Conservation (phyloP, 331 rosid genomes). For the Rosa hybrid region DNA sequence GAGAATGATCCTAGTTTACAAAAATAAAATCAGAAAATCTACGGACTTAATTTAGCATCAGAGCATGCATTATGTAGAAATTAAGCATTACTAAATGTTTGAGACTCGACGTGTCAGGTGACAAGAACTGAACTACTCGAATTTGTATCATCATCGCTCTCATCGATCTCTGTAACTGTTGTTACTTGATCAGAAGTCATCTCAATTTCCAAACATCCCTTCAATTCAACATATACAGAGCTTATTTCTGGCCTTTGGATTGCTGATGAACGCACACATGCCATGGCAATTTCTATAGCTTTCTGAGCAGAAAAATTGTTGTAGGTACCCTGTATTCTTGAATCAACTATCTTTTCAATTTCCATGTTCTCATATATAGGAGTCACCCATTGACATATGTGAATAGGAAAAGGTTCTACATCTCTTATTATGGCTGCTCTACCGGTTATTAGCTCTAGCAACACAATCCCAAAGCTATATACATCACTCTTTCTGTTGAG, state of each 20-base stretch:
- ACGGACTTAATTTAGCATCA: too few relatives aligned
- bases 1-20: too few relatives aligned
- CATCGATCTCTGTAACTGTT: not conserved
- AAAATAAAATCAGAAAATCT: too few relatives aligned
- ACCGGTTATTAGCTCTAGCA: not conserved
- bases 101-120: too few relatives aligned
- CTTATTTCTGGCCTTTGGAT: not conserved
- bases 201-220: not conserved
- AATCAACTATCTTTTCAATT: not conserved
- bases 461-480: constrained; percentile 4
- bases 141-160: not conserved
- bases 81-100: too few relatives aligned
- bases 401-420: not conserved
- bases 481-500: not conserved
- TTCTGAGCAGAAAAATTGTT: not conserved
- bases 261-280: not conserved
- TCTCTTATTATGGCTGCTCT: not conserved
- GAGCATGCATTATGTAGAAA: too few relatives aligned
- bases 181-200: not conserved
- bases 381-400: constrained; percentile 1
- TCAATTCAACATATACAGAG: not conserved
- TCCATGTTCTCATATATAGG: not conserved
- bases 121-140: not conserved
- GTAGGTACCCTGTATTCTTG: not conserved
- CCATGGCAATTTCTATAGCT: constrained; percentile 5